phyloP scores from a whole-genome alignment of 1,284 basidiomycete genomes.

The Athelia psychrophila region DNA sequence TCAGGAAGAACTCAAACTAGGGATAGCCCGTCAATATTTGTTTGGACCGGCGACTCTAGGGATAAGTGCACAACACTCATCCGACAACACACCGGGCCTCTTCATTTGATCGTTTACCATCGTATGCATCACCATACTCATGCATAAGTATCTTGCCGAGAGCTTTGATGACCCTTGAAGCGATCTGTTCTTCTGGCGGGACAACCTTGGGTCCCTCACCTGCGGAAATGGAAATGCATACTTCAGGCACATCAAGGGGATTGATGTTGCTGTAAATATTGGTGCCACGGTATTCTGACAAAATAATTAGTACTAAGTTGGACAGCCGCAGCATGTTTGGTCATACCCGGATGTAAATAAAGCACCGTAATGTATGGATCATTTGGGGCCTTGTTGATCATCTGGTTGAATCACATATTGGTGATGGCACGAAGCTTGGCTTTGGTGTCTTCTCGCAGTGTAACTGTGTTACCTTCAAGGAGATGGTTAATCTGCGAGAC shows the following conservation, averaged over 20 bases:
- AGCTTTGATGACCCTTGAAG: background rate
- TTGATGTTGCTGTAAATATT: background rate
- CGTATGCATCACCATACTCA: background rate
- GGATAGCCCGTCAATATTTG: too few species aligned
- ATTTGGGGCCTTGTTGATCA: constrained; percentile 22
- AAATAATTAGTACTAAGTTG: background rate
- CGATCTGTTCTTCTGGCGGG: too few species aligned
- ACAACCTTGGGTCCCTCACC: too few species aligned
- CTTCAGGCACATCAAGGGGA: background rate
- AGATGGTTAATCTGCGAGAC: constrained; percentile 17
- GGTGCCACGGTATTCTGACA: background rate
- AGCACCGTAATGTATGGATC: constrained; percentile 25
- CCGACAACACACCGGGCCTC: too few species aligned
- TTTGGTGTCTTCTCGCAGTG: constrained; percentile 15
- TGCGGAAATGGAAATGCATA: background rate
- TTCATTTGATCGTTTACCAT: background rate
- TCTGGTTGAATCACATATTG: constrained; percentile 21
- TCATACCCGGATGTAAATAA: constrained; percentile 25
- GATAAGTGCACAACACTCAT: too few species aligned
- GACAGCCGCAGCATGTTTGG: background rate
- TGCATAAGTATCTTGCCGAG: background rate
- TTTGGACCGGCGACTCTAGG: too few species aligned
- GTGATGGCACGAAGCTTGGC: constrained; percentile 22
- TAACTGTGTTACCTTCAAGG: constrained; percentile 6
- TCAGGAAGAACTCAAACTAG: too few species aligned